phyloP scores from a whole-genome alignment of 108 stramenopile species.

The Asterionellopsis glacialis region DNA sequence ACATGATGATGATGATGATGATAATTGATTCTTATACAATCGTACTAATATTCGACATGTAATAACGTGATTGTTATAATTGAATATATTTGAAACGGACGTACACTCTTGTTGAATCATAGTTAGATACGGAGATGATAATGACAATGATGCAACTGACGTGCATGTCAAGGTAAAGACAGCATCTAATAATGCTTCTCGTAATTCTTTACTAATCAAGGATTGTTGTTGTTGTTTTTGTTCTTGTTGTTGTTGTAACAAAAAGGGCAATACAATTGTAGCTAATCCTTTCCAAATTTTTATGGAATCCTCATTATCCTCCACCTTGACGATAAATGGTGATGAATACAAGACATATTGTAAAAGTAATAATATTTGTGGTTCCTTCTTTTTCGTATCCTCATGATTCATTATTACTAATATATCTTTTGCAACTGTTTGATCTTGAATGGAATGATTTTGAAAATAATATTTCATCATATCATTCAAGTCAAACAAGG shows the following conservation, averaged over 20 bases:
- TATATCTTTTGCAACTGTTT: too few species aligned
- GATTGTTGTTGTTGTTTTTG: neutral
- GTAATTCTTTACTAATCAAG: slow-evolving; percentile 4
- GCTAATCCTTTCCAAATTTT: neutral
- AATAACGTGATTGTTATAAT: neutral
- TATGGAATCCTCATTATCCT: neutral
- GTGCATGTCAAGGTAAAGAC: slow-evolving; percentile 3
- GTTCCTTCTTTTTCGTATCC: neutral
- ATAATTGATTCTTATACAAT: slow-evolving; percentile 1
- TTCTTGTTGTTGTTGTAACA: neutral
- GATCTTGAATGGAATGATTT: too few species aligned
- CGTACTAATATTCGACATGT: slow-evolving; percentile 8
- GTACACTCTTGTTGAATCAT: neutral
- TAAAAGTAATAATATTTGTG: neutral
- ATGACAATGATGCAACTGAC: neutral
- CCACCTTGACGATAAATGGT: too few species aligned
- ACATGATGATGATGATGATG: too few species aligned
- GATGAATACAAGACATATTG: neutral
- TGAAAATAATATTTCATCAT: too few species aligned
- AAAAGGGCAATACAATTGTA: neutral
- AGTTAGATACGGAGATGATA: neutral
- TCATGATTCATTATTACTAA: too few species aligned
- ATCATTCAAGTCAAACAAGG: too few species aligned
- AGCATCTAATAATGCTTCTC: slow-evolving; percentile 15
- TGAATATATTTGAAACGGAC: too few species aligned